Conservation (phyloP, 306 rosid species). For the Arachis stenosperma region DNA sequence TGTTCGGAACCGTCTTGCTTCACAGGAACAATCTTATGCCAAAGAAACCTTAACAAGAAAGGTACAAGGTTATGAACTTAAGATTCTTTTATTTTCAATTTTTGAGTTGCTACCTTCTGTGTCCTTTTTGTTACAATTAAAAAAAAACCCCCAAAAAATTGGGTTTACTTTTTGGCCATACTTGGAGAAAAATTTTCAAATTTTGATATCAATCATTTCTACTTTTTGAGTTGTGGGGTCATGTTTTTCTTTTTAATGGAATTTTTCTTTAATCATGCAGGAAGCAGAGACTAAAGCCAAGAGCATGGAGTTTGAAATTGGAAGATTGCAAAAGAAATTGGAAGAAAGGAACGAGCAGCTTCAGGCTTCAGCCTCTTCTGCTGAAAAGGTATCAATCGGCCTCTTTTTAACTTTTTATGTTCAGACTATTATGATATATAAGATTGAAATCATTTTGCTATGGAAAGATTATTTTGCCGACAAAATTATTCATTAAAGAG, state of each 20-base stretch:
- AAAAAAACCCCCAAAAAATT: neutral
- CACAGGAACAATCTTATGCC: constrained; percentile 76
- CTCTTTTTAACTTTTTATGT: too few relatives aligned
- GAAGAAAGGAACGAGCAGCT: constrained; percentile 70
- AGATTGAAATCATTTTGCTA: too few relatives aligned
- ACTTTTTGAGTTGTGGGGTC: constrained; percentile 58
- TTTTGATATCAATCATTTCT: constrained; percentile 41
- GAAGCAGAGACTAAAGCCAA: constrained; percentile 86
- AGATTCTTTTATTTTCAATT: constrained; percentile 38
- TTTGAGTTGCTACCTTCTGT: constrained; percentile 11
- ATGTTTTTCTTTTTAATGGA: constrained; percentile 37
- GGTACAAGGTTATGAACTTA: constrained; percentile 46
- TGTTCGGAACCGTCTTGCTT: constrained; percentile 73
- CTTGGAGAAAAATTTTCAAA: constrained; percentile 30
- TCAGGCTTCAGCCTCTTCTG: constrained; percentile 69
- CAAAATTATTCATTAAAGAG: too few relatives aligned
- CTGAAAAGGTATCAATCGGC: constrained; percentile 65
- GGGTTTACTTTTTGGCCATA: constrained; percentile 33
- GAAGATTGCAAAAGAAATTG: constrained; percentile 63
- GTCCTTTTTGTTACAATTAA: too few relatives aligned
- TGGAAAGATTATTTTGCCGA: too few relatives aligned
- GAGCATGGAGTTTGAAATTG: constrained; percentile 76
- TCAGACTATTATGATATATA: too few relatives aligned
- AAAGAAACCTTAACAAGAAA: constrained; percentile 78
- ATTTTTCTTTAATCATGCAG: constrained; percentile 46